Base-by-base conservation (phyloP, 1,284 basidiomycete genomes). In the Trichosporon sp. region DNA sequence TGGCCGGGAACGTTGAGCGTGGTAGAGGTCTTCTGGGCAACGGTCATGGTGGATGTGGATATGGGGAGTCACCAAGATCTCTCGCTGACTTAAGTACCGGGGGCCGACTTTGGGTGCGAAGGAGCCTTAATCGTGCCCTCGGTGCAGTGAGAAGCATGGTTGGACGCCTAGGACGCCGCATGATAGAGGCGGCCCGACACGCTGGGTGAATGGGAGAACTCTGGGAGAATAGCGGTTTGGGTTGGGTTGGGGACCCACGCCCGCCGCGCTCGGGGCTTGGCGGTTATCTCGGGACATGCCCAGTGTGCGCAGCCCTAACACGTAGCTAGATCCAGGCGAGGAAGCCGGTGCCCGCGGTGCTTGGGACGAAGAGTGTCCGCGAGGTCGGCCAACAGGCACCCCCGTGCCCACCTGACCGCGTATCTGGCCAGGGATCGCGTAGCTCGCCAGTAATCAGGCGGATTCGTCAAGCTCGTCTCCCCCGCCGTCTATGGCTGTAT, bases 1-100 rank as follows among this genome's bases (percentile, higher is more conserved):
- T 76, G 70, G 56, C 54, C 56, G 19, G 76, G 76, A 6, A 78
- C 74, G 14, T 72, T 43, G 40, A 79, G 11, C 43, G 70, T 69
- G 51, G 73, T 72, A 65, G 51, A 32, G 16, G 54, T 51, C 48
- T 32, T 40, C 56, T 43, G 40, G 14, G 68, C 38, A 38, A 8
- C 71, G 26, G 73, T 71, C 68, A 69, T 72, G 35, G 31, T 67
- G 54, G 48, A 10, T n/a, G 67, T n/a, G 40, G 32, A n/a, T 32
- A 26, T 38, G 59, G 59, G 59, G 32, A 11, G 59, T 63, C 59
- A 63, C 59, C 32, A 35, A 37, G 32, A 7, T 4, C 4, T 14
- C 8, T 21, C 8, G 35, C 59, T 40, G 59, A 37, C 31, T 63
- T 63, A 63, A 37, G 59, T 63, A 63, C 19, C 21, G 19, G 51